A percentile compares a stretch with the other conserved stretches of the same genome.
Conservation (phyloP, 2,329 filamentous ascomycete genomes). For the Penicillium oxalicum region DNA sequence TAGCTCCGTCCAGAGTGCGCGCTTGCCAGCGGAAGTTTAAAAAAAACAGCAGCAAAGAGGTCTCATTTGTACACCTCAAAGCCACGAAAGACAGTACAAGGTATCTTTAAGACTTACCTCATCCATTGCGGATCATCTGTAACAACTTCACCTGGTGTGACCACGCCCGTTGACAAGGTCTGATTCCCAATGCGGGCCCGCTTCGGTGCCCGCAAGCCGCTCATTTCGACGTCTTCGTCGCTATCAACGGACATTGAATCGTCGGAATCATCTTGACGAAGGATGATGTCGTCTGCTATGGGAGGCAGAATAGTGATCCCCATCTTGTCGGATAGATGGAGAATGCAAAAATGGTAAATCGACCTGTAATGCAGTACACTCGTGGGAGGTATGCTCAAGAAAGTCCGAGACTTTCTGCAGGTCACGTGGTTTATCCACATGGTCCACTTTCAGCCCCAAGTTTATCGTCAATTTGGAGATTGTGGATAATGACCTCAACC, state of each 20-base stretch:
- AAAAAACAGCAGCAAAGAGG: too few species aligned
- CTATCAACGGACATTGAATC: conserved; percentile 47
- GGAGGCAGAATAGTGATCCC: conserved; percentile 56
- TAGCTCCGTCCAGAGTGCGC: conserved; percentile 2
- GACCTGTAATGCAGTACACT: neutral
- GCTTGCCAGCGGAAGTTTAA: neutral
- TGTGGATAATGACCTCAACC: neutral
- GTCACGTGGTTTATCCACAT: conserved; percentile 14
- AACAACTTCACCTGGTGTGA: conserved; percentile 83
- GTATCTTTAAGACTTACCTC: conserved; percentile 39
- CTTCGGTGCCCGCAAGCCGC: conserved; percentile 33
- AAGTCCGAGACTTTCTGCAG: conserved; percentile 11
- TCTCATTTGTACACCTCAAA: neutral
- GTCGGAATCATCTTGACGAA: conserved; percentile 37
- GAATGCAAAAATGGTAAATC: neutral
- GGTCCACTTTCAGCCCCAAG: conserved; percentile 3
- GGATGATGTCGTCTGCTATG: conserved; percentile 30
- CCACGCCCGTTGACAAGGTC: conserved; percentile 48
- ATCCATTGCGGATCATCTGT: conserved; percentile 96
- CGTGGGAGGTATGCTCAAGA: neutral
- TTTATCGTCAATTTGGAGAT: neutral
- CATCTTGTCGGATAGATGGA: conserved; percentile 36
- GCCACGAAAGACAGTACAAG: neutral
- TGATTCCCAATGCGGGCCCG: conserved; percentile 26
- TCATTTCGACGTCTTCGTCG: conserved; percentile 36